A percentile compares a stretch with the other conserved stretches of the same genome.
phyloP scores from a whole-genome alignment of 1,139 yeast genomes.

The Kodamaea alishanica region DNA sequence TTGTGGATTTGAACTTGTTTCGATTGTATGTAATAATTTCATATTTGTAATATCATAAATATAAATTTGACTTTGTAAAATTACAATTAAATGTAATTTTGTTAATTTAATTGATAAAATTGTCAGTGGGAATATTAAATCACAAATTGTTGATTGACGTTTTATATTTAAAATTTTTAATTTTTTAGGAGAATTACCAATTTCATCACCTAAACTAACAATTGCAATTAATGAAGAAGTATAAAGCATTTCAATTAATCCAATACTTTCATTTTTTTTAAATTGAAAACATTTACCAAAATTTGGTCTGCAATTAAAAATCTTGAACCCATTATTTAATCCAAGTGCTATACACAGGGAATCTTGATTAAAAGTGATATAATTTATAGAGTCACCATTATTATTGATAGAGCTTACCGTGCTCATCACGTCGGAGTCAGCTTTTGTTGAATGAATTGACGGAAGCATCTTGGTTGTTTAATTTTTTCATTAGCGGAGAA shows the following conservation, averaged over 20 bases:
- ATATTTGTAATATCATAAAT: constrained; percentile 85
- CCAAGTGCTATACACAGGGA: constrained; percentile 86
- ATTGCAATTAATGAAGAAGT: constrained; percentile 83
- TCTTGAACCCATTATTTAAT: constrained; percentile 69
- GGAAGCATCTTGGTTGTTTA: too few relatives aligned
- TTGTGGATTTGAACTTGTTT: constrained; percentile 66
- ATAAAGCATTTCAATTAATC: constrained; percentile 86
- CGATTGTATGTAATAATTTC: constrained; percentile 85
- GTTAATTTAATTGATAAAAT: constrained; percentile 77
- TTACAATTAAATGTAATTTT: constrained; percentile 66
- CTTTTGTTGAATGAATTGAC: background rate
- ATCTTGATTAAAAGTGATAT: constrained; percentile 85
- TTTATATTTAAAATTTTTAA: constrained; percentile 81
- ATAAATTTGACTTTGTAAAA: constrained; percentile 81
- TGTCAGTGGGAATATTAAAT: constrained; percentile 82
- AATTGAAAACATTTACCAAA: constrained; percentile 73
- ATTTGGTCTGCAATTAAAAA: constrained; percentile 79
- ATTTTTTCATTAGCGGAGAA: too few relatives aligned
- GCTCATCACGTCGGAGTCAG: too few relatives aligned
- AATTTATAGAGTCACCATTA: constrained; percentile 38
- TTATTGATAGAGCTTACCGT: background rate
- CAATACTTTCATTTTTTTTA: constrained; percentile 52
- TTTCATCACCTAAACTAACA: constrained; percentile 84
- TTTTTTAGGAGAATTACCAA: constrained; percentile 75
- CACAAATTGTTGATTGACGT: constrained; percentile 69